These are phyloP conservation scores for Camellia granthamiana DNA, from an alignment of 148 eudicot species.

Conservation along the genomic window DNA sequence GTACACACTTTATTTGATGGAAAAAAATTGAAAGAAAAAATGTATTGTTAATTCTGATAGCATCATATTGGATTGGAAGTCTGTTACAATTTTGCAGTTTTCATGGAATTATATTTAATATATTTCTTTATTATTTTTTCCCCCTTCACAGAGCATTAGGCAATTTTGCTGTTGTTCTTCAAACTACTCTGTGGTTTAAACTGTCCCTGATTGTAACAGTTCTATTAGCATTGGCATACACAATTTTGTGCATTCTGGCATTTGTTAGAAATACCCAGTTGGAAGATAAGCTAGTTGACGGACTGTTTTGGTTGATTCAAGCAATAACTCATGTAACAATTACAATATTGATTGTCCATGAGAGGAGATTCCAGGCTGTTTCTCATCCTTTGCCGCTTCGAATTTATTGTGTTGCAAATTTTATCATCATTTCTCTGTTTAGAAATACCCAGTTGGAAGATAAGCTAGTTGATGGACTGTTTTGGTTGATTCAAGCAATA, in stretches of 20 bases:
- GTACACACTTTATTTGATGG: no score
- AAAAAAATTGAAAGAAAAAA: no score
- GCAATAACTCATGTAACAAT: no score
- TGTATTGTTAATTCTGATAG: no score
- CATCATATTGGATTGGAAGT: background rate
- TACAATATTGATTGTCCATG: no score
- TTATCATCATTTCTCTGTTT: no score
- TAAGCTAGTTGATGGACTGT: slow-evolving; percentile 56
- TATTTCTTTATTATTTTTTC: background rate
- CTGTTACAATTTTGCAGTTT: background rate
- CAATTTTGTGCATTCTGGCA: slow-evolving; percentile 40
- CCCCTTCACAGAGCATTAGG: background rate
- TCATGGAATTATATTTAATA: background rate
- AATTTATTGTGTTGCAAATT: no score
- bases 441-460: slow-evolving; percentile 11
- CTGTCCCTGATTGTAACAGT: slow-evolving; percentile 35
- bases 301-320: no score
- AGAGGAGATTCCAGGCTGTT: no score
- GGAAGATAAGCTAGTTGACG: no score
- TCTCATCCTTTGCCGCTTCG: no score
- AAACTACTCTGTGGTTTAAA: slow-evolving; percentile 51
- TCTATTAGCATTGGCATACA: slow-evolving; percentile 36
- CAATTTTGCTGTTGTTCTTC: slow-evolving; percentile 36
- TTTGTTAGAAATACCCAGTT: slow-evolving; percentile 26
- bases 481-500: slow-evolving; percentile 60